These are phyloP conservation scores for Tuber brumale DNA, from an alignment of 495 filamentous ascomycete genomes.

Conservation along the genomic window DNA sequence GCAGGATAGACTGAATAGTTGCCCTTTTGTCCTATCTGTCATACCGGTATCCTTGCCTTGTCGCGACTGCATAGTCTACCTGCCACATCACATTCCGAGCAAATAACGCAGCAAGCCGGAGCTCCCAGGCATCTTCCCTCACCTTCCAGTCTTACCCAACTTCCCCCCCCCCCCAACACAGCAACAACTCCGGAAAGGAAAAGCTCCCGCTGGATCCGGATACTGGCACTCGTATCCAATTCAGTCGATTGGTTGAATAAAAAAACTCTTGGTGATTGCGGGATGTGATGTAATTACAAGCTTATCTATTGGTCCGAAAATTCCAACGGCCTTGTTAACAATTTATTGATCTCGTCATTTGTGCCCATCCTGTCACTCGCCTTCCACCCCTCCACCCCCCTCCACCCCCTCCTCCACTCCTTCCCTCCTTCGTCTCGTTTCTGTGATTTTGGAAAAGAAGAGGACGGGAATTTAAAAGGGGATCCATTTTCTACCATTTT, in stretches of 20 bases:
- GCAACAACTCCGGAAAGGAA: background rate
- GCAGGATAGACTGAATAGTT: background rate
- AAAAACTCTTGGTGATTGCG: background rate
- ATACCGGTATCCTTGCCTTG: too few species aligned
- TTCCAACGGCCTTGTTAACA: background rate
- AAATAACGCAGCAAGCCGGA: too few species aligned
- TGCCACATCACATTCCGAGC: background rate
- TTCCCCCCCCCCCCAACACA: too few species aligned
- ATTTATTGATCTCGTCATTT: slow-evolving; percentile 16
- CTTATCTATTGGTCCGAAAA: slow-evolving; percentile 24
- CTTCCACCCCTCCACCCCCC: background rate
- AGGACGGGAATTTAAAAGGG: background rate
- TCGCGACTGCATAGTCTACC: too few species aligned
- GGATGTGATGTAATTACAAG: slow-evolving; percentile 2
- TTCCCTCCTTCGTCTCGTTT: background rate
- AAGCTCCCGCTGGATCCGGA: background rate
- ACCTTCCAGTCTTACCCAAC: too few species aligned
- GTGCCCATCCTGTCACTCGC: background rate
- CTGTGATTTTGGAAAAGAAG: background rate
- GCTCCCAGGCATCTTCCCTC: too few species aligned
- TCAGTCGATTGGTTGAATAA: background rate
- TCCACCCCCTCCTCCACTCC: background rate
- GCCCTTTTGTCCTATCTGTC: too few species aligned
- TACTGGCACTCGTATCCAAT: background rate
- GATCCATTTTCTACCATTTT: too few species aligned